These are phyloP conservation scores for Limnanthes douglasii DNA, from an alignment of 345 rosid genomes.

Conservation along the genomic window DNA sequence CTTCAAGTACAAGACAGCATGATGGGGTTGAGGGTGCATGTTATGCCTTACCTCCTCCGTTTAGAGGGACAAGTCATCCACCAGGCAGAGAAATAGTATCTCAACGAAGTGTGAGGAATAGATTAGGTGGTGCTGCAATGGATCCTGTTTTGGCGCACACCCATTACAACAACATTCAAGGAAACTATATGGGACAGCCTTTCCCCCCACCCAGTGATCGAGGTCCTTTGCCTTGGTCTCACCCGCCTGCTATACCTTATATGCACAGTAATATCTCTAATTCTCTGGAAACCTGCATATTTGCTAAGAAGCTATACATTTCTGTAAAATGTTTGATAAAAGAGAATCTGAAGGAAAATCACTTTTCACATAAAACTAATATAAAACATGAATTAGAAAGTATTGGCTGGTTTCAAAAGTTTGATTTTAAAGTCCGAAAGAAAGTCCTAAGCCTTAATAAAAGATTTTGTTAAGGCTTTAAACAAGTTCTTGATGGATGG, in stretches of 20 bases:
- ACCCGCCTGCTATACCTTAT: conserved; percentile 29
- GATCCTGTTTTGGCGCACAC: conserved; percentile 38
- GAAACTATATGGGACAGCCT: conserved; percentile 36
- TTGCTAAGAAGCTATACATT: no score
- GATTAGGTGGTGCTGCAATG: conserved; percentile 32
- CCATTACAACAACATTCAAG: conserved; percentile 31
- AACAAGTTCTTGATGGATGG: conserved; percentile 1
- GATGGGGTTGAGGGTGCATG: conserved; percentile 32
- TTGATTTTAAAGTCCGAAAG: no score
- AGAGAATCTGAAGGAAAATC: no score
- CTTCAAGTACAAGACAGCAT: conserved; percentile 30
- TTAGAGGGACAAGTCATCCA: conserved; percentile 23
- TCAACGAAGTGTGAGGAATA: conserved; percentile 45
- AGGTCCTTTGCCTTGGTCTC: conserved; percentile 44
- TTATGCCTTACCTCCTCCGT: conserved; percentile 26
- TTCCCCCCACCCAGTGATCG: conserved; percentile 37
- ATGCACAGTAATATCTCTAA: conserved; percentile 38
- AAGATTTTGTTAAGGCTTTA: conserved; percentile 2
- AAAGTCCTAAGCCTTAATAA: no score
- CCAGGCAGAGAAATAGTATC: conserved; percentile 28
- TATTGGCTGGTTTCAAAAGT: no score
- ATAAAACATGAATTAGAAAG: no score
- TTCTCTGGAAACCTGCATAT: no score
- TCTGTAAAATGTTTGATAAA: no score
- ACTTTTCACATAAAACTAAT: no score